phyloP scores from a whole-genome alignment of 306 rosid genomes.

The Senna siamea region DNA sequence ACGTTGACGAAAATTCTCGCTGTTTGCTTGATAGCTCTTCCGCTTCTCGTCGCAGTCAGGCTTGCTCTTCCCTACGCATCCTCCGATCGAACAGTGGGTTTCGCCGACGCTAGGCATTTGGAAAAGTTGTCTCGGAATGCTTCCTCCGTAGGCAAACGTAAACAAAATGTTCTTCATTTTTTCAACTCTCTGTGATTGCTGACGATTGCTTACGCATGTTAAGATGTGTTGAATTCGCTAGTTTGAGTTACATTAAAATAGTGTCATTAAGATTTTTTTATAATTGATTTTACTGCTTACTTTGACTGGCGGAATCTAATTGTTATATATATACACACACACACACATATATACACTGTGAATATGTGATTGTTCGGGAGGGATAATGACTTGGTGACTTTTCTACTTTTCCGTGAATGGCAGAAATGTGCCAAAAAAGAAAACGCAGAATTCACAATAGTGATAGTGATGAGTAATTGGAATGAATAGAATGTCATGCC shows the following conservation, averaged over 20 bases:
- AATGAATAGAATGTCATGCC: neutral
- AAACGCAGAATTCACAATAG: neutral
- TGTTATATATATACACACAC: no score
- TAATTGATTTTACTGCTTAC: no score
- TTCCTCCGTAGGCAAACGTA: conserved; percentile 34
- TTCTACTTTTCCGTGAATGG: neutral
- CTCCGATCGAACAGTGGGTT: conserved; percentile 36
- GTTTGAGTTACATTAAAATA: no score
- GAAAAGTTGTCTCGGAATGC: conserved; percentile 14
- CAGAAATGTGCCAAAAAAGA: neutral
- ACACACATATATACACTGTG: no score
- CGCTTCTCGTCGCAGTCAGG: conserved; percentile 38
- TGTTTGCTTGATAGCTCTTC: conserved; percentile 40
- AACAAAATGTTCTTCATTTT: neutral
- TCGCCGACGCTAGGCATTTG: conserved; percentile 43
- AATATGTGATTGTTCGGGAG: no score
- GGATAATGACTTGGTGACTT: neutral
- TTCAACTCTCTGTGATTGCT: neutral
- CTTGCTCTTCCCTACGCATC: conserved; percentile 35
- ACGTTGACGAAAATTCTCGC: conserved; percentile 42
- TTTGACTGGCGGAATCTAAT: no score
- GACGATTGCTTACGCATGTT: no score
- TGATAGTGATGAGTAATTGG: neutral
- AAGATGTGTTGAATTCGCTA: no score
- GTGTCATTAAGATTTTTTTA: no score